Evolutionary conservation across 1,284 basidiomycete genomes (phyloP), one percentile per base, ranked within the genome.

Genomic region (Wolfiporia cocos): DNA sequence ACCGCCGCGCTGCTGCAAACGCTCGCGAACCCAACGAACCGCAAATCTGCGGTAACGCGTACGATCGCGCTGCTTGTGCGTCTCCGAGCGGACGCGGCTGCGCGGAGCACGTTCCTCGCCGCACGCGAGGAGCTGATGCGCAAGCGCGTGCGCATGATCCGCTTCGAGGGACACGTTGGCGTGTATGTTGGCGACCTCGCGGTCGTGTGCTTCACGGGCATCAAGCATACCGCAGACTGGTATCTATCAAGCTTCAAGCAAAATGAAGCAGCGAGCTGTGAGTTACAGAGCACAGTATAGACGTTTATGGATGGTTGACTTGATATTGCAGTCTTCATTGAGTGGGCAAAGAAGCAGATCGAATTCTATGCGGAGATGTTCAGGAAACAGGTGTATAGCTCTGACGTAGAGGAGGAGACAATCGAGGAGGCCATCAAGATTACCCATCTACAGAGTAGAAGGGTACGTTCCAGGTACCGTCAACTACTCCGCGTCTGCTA

Each of bases 161-260:
- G 80, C 41, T 95, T 94, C 53, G 92, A 97, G 55, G 95, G 95
- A 1, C 85, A 95, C 54, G 76, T 91, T n/a, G 75, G 76, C 5
- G 70, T 83, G 39, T 94, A 88, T 52, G 72, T 94, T 37, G 81
- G 81, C 14, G 86, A 93, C 55, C 68, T 95, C 31, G 79, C 87
- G 0, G 73, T 91, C 41, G 86, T 95, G 0, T 76, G 85, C 47
- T 95, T 95, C 55, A 92, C 89, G 0, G 78, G 86, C 5, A 86
- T 95, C 63, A 93, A 92, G 61, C 90, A 99, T 59, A 97, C 94
- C 1, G 89, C 89, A 31, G 95, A 99, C 63, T 99, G 95, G 96
- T 99, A 92, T 64, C 75, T 97, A 58, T 84, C 84, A 1, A 94
- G 92, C 37, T 99, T 97, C 66, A 91, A 86, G 62, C 94, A 97